These are phyloP conservation scores for Aspergillus tanneri DNA, from an alignment of 2,329 filamentous ascomycete species.

Conservation along the genomic window DNA sequence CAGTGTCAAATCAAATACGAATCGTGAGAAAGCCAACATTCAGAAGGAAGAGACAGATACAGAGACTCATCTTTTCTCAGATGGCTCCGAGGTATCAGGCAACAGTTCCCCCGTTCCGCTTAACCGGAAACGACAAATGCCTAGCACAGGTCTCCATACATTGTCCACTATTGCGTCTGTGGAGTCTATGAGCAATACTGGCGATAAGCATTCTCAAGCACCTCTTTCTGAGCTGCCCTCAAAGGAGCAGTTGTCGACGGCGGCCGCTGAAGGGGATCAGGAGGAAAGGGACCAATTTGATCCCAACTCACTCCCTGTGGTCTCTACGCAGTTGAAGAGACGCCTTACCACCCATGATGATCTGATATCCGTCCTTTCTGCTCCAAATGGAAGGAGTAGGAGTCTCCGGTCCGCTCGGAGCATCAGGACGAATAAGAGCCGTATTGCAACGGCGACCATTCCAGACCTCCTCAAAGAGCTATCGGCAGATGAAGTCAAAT, in stretches of 20 bases:
- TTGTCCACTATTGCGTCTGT: conserved; percentile 61
- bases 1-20: conserved; percentile 9
- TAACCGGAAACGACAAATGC: conserved; percentile 48
- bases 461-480: conserved; percentile 78
- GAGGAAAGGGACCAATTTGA: conserved; percentile 50
- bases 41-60: conserved; percentile 30
- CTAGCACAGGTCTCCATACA: conserved; percentile 53
- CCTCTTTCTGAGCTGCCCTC: conserved; percentile 22
- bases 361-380: conserved; percentile 85
- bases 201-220: conserved; percentile 19
- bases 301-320: conserved; percentile 45
- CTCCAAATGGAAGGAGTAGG: conserved; percentile 59
- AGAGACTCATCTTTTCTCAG: conserved; percentile 32
- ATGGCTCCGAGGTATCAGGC: conserved; percentile 39
- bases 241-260: conserved; percentile 21
- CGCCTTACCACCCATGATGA: conserved; percentile 89
- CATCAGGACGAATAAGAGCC: conserved; percentile 69
- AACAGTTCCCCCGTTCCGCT: conserved; percentile 42
- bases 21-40: conserved; percentile 18
- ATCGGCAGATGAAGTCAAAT: conserved; percentile 78
- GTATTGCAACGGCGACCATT: conserved; percentile 66
- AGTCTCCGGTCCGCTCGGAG: conserved; percentile 76
- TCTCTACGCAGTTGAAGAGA: conserved; percentile 59
- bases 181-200: conserved; percentile 49
- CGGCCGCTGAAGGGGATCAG: conserved; percentile 29